Percentiles rank a stretch among this genome's conserved stretches.
Conservation (phyloP, 805 yeast species). For the Phaffomyces thermotolerans region DNA sequence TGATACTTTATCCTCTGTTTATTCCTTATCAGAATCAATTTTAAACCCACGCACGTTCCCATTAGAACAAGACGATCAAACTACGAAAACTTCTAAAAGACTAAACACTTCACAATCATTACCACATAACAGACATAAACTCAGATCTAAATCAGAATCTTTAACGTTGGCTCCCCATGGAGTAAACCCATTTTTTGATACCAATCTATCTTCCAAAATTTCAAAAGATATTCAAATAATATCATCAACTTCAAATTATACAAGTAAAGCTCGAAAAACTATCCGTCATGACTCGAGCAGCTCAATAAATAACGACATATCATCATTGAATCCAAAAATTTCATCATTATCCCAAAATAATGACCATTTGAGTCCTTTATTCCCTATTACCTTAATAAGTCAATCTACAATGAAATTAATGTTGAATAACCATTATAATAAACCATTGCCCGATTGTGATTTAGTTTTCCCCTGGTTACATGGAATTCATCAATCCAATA, state of each 20-base stretch:
- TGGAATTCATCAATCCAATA: constrained; percentile 36
- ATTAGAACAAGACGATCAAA: not conserved
- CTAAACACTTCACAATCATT: constrained; percentile 17
- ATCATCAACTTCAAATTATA: not conserved
- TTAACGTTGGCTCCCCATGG: not conserved
- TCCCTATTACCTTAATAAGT: constrained; percentile 17
- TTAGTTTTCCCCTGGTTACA: constrained; percentile 88
- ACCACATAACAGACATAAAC: constrained; percentile 18
- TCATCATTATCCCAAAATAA: no score
- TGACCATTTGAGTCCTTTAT: constrained; percentile 6
- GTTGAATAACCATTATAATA: constrained; percentile 18
- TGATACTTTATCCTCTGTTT: not conserved
- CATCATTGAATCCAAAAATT: not conserved
- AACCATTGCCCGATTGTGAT: constrained; percentile 54
- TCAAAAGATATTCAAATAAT: not conserved
- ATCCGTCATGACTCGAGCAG: constrained; percentile 5
- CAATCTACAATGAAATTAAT: constrained; percentile 15
- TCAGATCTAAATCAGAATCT: constrained; percentile 15
- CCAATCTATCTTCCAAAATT: no score
- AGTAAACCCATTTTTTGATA: not conserved
- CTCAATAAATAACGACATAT: not conserved
- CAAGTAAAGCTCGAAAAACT: constrained; percentile 1
- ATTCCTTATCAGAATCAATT: not conserved
- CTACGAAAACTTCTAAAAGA: constrained; percentile 15
- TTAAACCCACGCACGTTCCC: not conserved